Evolutionary conservation across 2,329 filamentous ascomycete species (phyloP).

Genomic region (Penicillium corylophilum): DNA sequence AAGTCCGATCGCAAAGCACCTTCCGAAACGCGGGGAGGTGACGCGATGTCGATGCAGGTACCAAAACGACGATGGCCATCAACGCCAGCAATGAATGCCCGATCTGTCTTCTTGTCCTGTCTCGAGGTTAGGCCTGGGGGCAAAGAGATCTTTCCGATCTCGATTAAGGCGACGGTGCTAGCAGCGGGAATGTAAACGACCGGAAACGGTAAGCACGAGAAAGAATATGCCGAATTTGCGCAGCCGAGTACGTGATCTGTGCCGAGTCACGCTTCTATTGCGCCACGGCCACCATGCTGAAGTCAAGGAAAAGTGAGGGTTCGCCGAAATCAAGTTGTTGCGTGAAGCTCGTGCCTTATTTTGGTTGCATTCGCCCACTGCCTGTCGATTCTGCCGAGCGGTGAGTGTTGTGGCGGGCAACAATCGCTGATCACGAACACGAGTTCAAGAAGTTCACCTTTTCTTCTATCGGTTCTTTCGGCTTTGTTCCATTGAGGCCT

Average conservation of each 20-base stretch:
- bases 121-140: neutral
- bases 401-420: constrained; percentile 25
- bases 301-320: neutral
- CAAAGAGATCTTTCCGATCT: constrained; percentile 12
- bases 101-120: neutral
- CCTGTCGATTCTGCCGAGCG: constrained; percentile 25
- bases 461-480: neutral
- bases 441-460: neutral
- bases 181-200: constrained; percentile 24
- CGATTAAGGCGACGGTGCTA: constrained; percentile 9
- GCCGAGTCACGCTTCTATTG: constrained; percentile 9
- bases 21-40: constrained; percentile 22
- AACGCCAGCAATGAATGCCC: constrained; percentile 5
- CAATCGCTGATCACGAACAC: constrained; percentile 10
- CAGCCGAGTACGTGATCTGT: constrained; percentile 10
- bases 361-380: constrained; percentile 19
- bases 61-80: constrained; percentile 14
- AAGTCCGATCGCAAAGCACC: neutral
- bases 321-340: neutral
- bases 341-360: constrained; percentile 19
- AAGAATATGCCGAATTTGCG: constrained; percentile 6
- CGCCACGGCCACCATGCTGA: constrained; percentile 6
- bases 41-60: constrained; percentile 19
- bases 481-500: neutral
- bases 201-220: constrained; percentile 21